phyloP scores from a whole-genome alignment of 352 stramenopile species.

The Pythium utonaiense region DNA sequence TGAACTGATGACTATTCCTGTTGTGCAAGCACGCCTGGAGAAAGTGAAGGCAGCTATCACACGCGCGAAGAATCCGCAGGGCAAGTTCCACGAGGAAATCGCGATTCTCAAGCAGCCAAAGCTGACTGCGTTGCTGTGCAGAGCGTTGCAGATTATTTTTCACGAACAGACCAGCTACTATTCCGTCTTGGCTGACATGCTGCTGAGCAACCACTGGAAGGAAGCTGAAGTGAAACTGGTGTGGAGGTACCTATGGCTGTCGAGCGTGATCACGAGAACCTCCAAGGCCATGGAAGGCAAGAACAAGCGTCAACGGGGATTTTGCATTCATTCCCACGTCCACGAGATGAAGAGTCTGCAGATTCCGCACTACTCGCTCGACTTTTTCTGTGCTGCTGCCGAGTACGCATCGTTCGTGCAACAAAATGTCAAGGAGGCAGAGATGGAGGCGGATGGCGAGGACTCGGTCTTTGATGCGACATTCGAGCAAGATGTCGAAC shows the following conservation, averaged over 20 bases:
- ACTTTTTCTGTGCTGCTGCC: conserved; percentile 65
- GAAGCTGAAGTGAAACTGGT: conserved; percentile 79
- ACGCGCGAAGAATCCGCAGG: conserved; percentile 66
- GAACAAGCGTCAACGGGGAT: conserved; percentile 64
- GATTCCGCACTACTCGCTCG: conserved; percentile 59
- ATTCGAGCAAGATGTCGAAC: conserved; percentile 64
- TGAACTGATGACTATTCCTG: conserved; percentile 57
- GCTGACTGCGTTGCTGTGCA: conserved; percentile 55
- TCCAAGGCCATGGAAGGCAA: conserved; percentile 38
- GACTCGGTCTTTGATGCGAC: conserved; percentile 11
- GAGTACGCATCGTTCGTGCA: conserved; percentile 72
- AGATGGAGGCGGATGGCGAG: conserved; percentile 21
- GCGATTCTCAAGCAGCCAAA: conserved; percentile 54
- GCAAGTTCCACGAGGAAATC: conserved; percentile 65
- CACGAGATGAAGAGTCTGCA: conserved; percentile 70
- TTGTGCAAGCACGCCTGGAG: conserved; percentile 57
- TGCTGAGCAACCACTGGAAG: conserved; percentile 60
- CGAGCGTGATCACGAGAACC: conserved; percentile 67
- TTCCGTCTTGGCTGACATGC: conserved; percentile 61
- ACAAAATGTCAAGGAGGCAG: conserved; percentile 64
- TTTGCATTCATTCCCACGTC: conserved; percentile 66
- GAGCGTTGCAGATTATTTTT: conserved; percentile 79
- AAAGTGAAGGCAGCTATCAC: conserved; percentile 56
- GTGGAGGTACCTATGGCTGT: conserved; percentile 80
- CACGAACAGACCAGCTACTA: conserved; percentile 74